phyloP scores from a whole-genome alignment of 2,329 filamentous ascomycete genomes.

The Colletotrichum sp. region DNA sequence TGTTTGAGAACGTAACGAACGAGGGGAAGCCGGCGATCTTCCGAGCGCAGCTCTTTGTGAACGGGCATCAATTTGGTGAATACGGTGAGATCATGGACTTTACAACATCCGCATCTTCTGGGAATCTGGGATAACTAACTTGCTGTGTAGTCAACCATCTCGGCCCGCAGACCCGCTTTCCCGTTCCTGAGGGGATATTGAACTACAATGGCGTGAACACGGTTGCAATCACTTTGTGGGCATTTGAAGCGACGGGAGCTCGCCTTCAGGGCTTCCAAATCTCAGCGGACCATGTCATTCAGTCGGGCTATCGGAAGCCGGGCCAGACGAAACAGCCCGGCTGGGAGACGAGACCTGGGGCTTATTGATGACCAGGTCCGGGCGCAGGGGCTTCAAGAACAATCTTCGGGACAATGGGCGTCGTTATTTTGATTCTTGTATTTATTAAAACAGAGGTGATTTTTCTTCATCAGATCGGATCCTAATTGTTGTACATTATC shows the following conservation, averaged over 20 bases:
- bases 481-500: constrained; percentile 20
- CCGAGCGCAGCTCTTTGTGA: constrained; percentile 68
- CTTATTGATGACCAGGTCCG: constrained; percentile 43
- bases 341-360: constrained; percentile 47
- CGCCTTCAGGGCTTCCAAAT: constrained; percentile 25
- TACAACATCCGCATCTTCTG: background rate
- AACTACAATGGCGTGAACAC: constrained; percentile 73
- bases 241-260: constrained; percentile 57
- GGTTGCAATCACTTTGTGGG: constrained; percentile 69
- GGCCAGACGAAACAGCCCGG: constrained; percentile 43
- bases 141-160: constrained; percentile 57
- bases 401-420: background rate
- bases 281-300: background rate
- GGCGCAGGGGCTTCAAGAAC: background rate
- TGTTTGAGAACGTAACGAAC: constrained; percentile 48
- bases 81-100: constrained; percentile 17
- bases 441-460: constrained; percentile 18
- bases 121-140: background rate
- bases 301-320: constrained; percentile 43
- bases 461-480: constrained; percentile 13
- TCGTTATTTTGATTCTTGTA: background rate
- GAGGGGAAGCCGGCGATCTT: constrained; percentile 36
- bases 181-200: constrained; percentile 71
- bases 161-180: constrained; percentile 71
- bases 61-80: constrained; percentile 70